Evolutionary conservation across 495 filamentous ascomycete species (phyloP), one percentile per base, ranked within the genome.

Genomic region (Parmelia sp.): DNA sequence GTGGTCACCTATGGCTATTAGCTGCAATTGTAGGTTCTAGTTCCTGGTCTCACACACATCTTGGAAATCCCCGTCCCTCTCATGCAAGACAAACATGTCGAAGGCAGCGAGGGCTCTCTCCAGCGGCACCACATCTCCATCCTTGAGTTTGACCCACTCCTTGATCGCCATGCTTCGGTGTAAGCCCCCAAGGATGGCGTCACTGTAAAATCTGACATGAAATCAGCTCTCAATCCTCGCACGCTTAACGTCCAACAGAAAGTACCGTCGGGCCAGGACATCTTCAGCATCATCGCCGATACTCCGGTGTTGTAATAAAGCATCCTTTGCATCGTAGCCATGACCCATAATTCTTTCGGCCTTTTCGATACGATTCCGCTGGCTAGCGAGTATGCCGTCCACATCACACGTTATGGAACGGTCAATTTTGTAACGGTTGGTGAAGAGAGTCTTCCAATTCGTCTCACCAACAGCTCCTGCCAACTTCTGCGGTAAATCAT

Each of bases 281-380:
- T 98, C 92, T 27, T 89, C 84, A 17, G 73, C 77, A 21, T 83
- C 78, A n/a, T 86, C 80, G 37, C 79, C 77, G 39, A 81, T 76
- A 14, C 76, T 74, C 57, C 81, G 82, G 68, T 96, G 84, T 63
- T 81, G 78, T 49, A 93, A 67, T 44, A 98, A 79, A 29, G 84
- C 86, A 71, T 96, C 94, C 71, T 96, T 96, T 27, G 85, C 90
- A 80, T 97, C 91, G 64, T 90, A 93, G 1, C 92, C 94, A 67
- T 85, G 76, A 49, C 79, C 74, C 61, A 86, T 84, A 59, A 98
- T 88, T 42, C 79, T 72, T 63, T 88, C 80, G 59, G 88, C 84
- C 70, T 87, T 86, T 57, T 81, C 77, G 49, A 92, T 83, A 27
- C 91, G 87, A 55, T 83, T 79, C 29, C 82, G 80, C 70, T 91